phyloP scores from a whole-genome alignment of 306 rosid genomes.

The Quercus wislizeni region DNA sequence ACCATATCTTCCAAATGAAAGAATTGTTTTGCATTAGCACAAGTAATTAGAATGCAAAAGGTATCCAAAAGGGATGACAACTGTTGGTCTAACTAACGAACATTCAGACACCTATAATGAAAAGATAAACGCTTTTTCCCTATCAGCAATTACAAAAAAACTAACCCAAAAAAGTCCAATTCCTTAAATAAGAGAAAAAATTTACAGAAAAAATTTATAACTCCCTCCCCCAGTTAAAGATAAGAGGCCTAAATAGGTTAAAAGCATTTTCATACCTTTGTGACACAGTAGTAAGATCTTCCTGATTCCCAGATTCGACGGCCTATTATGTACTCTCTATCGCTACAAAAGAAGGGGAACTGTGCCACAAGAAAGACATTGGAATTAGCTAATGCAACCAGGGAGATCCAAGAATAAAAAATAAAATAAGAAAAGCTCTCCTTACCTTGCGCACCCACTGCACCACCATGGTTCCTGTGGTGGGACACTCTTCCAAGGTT shows the following conservation, averaged over 20 bases:
- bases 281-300: slow-evolving; percentile 47
- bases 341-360: slow-evolving; percentile 70
- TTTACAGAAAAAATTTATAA: background rate
- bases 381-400: background rate
- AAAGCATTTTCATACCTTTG: slow-evolving; percentile 38
- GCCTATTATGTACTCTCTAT: slow-evolving; percentile 57
- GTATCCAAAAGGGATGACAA: background rate
- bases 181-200: background rate
- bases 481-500: slow-evolving; percentile 49
- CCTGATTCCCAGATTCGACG: slow-evolving; percentile 66
- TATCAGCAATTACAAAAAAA: background rate
- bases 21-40: background rate
- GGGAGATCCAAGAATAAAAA: background rate
- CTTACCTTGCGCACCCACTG: slow-evolving; percentile 69
- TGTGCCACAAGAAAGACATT: slow-evolving; percentile 23
- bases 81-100: background rate
- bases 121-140: background rate
- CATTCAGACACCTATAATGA: background rate
- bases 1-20: background rate
- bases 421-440: background rate
- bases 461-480: slow-evolving; percentile 52
- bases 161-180: background rate
- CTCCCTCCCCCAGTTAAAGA: background rate
- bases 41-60: background rate
- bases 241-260: background rate